Percentiles rank a stretch among this genome's conserved stretches.
phyloP scores from a whole-genome alignment of 805 yeast species.

The Starmerella davenportii region DNA sequence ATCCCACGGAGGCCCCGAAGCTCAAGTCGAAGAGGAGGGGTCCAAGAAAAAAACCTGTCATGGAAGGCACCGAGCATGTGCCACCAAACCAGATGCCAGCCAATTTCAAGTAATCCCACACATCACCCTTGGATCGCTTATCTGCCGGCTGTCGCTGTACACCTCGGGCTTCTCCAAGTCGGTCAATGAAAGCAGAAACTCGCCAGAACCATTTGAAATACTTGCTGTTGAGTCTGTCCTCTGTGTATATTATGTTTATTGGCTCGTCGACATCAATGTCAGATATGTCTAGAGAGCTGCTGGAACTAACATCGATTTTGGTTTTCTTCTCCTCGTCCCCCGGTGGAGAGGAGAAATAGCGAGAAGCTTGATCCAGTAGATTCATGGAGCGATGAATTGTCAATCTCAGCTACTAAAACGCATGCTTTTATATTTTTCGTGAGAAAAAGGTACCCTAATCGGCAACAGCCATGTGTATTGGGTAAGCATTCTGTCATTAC shows the following conservation, averaged over 20 bases:
- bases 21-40: slow-evolving; percentile 55
- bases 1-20: slow-evolving; percentile 40
- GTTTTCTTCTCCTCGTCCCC: background rate
- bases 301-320: background rate
- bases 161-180: slow-evolving; percentile 55
- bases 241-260: slow-evolving; percentile 7
- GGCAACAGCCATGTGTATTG: too few species aligned
- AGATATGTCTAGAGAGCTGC: background rate
- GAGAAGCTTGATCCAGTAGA: too few species aligned
- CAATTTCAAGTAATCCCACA: slow-evolving; percentile 24
- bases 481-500: too few species aligned
- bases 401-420: too few species aligned
- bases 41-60: slow-evolving; percentile 67
- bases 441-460: too few species aligned
- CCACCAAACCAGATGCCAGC: slow-evolving; percentile 71
- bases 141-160: slow-evolving; percentile 56
- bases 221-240: slow-evolving; percentile 8
- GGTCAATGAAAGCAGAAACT: slow-evolving; percentile 26
- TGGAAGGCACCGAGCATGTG: slow-evolving; percentile 73
- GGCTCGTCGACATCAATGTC: background rate
- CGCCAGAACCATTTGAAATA: slow-evolving; percentile 17
- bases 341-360: too few species aligned
- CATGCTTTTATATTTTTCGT: too few species aligned
- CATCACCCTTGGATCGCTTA: slow-evolving; percentile 28
- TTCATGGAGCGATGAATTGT: too few species aligned